Evolutionary conservation across 2,329 filamentous ascomycete species (phyloP).

Genomic region (Cercospora sesami): DNA sequence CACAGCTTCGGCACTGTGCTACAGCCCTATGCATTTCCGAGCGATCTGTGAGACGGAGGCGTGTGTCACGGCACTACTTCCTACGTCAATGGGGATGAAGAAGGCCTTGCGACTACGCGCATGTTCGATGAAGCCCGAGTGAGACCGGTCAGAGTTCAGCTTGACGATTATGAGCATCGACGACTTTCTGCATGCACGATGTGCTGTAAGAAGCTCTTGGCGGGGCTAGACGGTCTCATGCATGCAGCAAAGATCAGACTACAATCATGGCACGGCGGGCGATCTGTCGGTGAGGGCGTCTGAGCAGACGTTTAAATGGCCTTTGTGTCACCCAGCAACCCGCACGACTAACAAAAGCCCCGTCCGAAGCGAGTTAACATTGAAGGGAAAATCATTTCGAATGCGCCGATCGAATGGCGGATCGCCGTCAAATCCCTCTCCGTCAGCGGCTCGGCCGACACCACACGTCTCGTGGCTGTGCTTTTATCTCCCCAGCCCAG

Average conservation of each 20-base stretch:
- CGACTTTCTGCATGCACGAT: slow-evolving; percentile 20
- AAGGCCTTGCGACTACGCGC: neutral
- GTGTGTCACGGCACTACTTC: neutral
- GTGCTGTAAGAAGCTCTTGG: slow-evolving; percentile 17
- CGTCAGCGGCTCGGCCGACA: slow-evolving; percentile 3
- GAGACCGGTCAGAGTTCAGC: slow-evolving; percentile 10
- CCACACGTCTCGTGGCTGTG: slow-evolving; percentile 3
- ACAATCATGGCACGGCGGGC: slow-evolving; percentile 7
- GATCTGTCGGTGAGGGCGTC: slow-evolving; percentile 11
- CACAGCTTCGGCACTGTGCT: slow-evolving; percentile 19
- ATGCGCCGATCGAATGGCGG: slow-evolving; percentile 6
- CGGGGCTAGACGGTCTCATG: slow-evolving; percentile 7
- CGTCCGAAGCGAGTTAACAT: neutral
- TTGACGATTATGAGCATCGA: slow-evolving; percentile 4
- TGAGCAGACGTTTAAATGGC: slow-evolving; percentile 6
- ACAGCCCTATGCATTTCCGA: slow-evolving; percentile 24
- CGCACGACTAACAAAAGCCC: neutral
- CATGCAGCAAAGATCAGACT: slow-evolving; percentile 10
- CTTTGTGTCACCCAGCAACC: slow-evolving; percentile 14
- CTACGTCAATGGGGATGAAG: neutral
- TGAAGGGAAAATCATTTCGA: slow-evolving; percentile 1
- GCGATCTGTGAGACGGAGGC: slow-evolving; percentile 9
- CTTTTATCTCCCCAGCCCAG: neutral
- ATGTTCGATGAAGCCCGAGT: slow-evolving; percentile 6
- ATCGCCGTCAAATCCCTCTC: slow-evolving; percentile 7